Base-by-base conservation (phyloP, 192 early-diverging fungal genomes). In the Chytriomyces hyalinus region DNA sequence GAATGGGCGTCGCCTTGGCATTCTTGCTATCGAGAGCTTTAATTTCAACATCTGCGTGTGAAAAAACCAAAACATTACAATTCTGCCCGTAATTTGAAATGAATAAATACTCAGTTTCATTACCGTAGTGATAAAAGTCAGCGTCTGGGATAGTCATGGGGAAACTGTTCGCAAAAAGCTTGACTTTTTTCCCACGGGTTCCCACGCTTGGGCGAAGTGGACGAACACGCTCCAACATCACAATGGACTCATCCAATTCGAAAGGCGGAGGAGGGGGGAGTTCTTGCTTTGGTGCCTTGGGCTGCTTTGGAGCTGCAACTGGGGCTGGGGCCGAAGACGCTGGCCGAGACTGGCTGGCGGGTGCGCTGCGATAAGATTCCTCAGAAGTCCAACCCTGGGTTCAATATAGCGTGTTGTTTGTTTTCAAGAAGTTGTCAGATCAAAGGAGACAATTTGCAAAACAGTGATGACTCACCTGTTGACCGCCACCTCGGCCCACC, bases 91-190 rank as follows among this genome's bases (percentile, higher is more conserved):
- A 36, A 68, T 11, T 11, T 11, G 26, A 68, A 48, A 10, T 2
- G 20, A 49, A 6, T 4, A 68, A 68, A 68, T 48, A 47, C 0
- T 22, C 5, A 48, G 49, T 1, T 48, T 43, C 36, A 26, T 15
- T 51, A 78, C 67, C 67, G 49, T 69, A 70, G 67, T 70, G 67
- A 60, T 60, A 78, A 26, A 66, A 78, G 47, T 78, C 67, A 57
- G 67, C n/a, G 43, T 67, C 76, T 20, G 76, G 76, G 17, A 78
- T 70, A n/a, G 22, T 51, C 66, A 78, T 68, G 11, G 49, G 28
- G 67, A 48, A 78, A n/a, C 17, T 51, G 60, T 78, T 78, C 5
- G 67, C 67, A 70, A 78, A 70, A 4, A 78, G 59, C 22, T 49
- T 24, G 67, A 78, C 70, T 8, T 36, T 13, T 50, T 61, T 70